Base-by-base conservation (phyloP, 2,329 filamentous ascomycete species). In the Beauveria bassiana region DNA sequence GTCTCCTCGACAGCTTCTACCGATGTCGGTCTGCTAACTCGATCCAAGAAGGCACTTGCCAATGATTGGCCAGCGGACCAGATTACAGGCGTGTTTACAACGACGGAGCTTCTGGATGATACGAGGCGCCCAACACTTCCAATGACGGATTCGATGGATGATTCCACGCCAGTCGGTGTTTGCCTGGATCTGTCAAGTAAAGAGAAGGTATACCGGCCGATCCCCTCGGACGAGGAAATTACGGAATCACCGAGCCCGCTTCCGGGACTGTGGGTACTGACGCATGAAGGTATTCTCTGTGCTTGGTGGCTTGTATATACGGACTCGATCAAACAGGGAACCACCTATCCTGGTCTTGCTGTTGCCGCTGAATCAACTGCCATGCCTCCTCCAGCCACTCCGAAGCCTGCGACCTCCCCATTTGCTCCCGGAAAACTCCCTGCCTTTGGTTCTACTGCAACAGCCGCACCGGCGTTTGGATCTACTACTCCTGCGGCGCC, bases 261-360 rank as follows among this genome's bases (percentile, higher is more conserved):
- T 9, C 95, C 95, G 6, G 91, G 87, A 12, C 79, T 96, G 47
- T 88, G 95, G 81, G 82, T 91, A 34, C 78, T 99, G 18, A 98
- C 96, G 63, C 88, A 96, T 66, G 91, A 97, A 69, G 95, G 95
- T 65, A 77, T 96, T 10, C 78, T 99, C 18, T 86, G 85, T 51
- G 83, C 86, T 14, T 99, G 93, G 92, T 97, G 93, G 91, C 76
- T 98, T 49, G 83, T 98, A 22, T 97, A 97, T 75, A 85, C 89
- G 42, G 91, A 96, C 47, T 92, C 93, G 2, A 86, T 99, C 64
- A 85, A 87, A 63, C 79, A 87, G 67, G 87, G 87, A 3, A 85
- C 84, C 7, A 83, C 85, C 0, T 98, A 92, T 72, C 83, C 88
- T 46, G 90, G 89, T 5, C 78, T 97, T 46, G 77, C 75, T 50